phyloP scores from a whole-genome alignment of 1,139 yeast genomes.

The Chernovozyma sophiae-reginae region DNA sequence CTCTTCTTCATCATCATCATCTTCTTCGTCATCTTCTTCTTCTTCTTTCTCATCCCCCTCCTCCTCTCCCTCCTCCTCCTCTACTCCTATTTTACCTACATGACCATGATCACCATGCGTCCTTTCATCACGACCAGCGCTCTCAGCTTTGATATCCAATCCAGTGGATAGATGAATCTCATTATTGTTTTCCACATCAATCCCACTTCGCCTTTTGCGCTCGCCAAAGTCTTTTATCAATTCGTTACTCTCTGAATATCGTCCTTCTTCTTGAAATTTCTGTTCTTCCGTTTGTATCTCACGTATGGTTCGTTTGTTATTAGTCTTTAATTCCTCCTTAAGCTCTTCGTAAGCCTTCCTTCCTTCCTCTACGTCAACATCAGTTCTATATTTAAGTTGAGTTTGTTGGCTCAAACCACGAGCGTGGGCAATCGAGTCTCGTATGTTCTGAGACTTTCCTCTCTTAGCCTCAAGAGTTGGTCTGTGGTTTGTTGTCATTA shows the following conservation, averaged over 20 bases:
- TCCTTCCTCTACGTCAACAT: conserved; percentile 19
- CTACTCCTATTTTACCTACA: neutral
- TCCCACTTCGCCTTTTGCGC: neutral
- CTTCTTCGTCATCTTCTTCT: conserved; percentile 13
- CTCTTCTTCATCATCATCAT: conserved; percentile 8
- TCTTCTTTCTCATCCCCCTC: conserved; percentile 15
- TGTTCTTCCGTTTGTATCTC: conserved; percentile 8
- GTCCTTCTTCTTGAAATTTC: conserved; percentile 9
- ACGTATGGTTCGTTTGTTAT: conserved; percentile 12
- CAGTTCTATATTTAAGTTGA: conserved; percentile 55
- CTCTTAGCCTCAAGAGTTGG: conserved; percentile 87
- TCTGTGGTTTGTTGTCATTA: conserved; percentile 85
- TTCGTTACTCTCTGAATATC: neutral
- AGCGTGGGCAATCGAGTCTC: conserved; percentile 56
- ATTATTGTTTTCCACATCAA: neutral
- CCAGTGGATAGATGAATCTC: too few species aligned
- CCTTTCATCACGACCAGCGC: neutral
- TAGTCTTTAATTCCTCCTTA: conserved; percentile 15
- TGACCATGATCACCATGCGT: neutral
- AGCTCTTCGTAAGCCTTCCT: conserved; percentile 24
- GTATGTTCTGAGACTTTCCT: conserved; percentile 50
- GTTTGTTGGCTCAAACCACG: conserved; percentile 70
- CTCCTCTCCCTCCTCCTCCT: conserved; percentile 8
- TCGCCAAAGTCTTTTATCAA: neutral
- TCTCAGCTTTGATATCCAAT: neutral